A percentile compares a stretch with the other conserved stretches of the same genome.
Evolutionary conservation across 352 stramenopile genomes (phyloP).

Genomic region (Pythium chondricola): DNA sequence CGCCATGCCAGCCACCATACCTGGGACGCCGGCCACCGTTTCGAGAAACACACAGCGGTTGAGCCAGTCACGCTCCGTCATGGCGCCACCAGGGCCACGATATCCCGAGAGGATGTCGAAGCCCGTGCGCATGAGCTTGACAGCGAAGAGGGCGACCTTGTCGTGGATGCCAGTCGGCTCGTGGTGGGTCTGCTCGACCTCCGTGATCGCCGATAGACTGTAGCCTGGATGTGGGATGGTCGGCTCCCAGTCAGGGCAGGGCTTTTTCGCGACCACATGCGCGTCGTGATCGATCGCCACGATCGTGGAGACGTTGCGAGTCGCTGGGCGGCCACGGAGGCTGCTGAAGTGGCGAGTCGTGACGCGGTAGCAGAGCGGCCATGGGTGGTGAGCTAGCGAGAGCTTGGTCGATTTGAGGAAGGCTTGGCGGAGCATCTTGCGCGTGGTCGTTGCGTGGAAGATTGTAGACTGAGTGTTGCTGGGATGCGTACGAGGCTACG

Average conservation of each 20-base stretch:
- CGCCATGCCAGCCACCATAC: slow-evolving; percentile 64
- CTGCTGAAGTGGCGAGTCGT: no score
- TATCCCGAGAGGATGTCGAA: slow-evolving; percentile 52
- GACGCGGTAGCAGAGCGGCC: no score
- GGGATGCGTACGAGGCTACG: no score
- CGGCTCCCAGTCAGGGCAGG: background rate
- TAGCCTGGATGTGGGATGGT: slow-evolving; percentile 33
- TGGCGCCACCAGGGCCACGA: slow-evolving; percentile 35
- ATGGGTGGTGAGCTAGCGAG: no score
- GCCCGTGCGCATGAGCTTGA: slow-evolving; percentile 35
- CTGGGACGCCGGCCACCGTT: slow-evolving; percentile 60
- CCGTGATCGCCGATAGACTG: slow-evolving; percentile 24
- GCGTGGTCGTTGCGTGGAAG: no score
- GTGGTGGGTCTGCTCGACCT: slow-evolving; percentile 30
- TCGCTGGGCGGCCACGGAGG: no score
- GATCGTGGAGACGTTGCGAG: no score
- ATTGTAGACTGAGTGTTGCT: no score
- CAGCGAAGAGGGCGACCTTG: slow-evolving; percentile 24
- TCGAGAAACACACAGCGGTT: slow-evolving; percentile 71
- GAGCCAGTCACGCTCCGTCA: slow-evolving; percentile 61
- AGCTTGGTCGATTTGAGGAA: no score
- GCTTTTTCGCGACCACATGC: background rate
- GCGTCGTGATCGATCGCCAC: background rate
- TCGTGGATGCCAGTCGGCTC: slow-evolving; percentile 32
- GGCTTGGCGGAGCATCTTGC: no score